Evolutionary conservation across 2,329 filamentous ascomycete species (phyloP).

Genomic region (Neophaeococcomyces mojaviensis): DNA sequence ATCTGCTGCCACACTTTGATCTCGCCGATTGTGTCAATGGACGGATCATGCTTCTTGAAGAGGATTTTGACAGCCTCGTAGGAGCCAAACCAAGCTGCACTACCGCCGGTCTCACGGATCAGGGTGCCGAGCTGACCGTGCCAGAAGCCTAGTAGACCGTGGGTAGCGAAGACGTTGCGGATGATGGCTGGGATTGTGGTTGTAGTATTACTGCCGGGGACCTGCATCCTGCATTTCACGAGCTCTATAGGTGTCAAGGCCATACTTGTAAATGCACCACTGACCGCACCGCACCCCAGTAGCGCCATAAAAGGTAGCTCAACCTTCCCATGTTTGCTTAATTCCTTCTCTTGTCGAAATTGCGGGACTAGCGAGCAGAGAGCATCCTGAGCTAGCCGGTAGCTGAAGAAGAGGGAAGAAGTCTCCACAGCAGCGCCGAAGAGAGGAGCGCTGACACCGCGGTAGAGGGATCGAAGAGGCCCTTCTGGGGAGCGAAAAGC

Average conservation of each 20-base stretch:
- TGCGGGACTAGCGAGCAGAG: conserved; percentile 60
- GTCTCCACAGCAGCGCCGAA: conserved; percentile 88
- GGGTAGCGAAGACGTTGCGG: conserved; percentile 68
- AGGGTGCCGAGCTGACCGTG: conserved; percentile 88
- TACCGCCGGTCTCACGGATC: conserved; percentile 86
- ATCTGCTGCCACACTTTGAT: conserved; percentile 82
- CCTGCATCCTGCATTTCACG: conserved; percentile 97
- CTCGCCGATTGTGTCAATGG: conserved; percentile 18
- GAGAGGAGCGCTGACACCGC: conserved; percentile 85
- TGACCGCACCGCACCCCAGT: conserved; percentile 72
- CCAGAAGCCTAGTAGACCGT: conserved; percentile 86
- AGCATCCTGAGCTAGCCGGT: conserved; percentile 56
- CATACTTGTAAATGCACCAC: conserved; percentile 81
- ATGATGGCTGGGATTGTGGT: conserved; percentile 53
- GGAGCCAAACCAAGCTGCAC: conserved; percentile 88
- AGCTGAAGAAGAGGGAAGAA: conserved; percentile 87
- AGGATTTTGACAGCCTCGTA: conserved; percentile 72
- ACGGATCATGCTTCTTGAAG: conserved; percentile 54
- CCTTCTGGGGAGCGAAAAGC: conserved; percentile 73
- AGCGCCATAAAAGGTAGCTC: conserved; percentile 66
- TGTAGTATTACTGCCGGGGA: conserved; percentile 40
- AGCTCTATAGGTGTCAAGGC: conserved; percentile 92
- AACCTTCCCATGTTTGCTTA: conserved; percentile 27
- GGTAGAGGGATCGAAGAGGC: conserved; percentile 70
- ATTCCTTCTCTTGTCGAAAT: conserved; percentile 17